Evolutionary conservation across 2,329 filamentous ascomycete species (phyloP).

Genomic region (Bretziella fagacearum): DNA sequence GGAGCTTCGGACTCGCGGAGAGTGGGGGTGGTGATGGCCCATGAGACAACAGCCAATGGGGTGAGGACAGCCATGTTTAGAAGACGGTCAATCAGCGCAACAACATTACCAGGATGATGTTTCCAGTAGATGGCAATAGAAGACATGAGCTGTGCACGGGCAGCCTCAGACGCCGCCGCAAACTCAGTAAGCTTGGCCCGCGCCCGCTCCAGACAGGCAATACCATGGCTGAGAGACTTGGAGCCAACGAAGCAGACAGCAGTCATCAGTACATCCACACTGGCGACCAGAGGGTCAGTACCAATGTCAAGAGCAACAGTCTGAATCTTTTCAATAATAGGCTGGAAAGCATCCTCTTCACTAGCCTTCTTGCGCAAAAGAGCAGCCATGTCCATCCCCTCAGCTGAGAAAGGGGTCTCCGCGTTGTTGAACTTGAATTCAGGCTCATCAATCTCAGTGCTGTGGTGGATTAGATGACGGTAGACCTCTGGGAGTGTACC

Average conservation of each 20-base stretch:
- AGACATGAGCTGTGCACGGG: conserved; percentile 73
- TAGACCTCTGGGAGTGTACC: conserved; percentile 80
- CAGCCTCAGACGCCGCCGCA: conserved; percentile 55
- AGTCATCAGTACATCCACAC: conserved; percentile 86
- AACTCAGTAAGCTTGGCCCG: conserved; percentile 75
- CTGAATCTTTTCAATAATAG: conserved; percentile 64
- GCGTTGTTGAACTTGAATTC: conserved; percentile 79
- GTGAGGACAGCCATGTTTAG: conserved; percentile 93
- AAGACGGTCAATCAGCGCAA: conserved; percentile 89
- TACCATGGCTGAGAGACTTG: conserved; percentile 88
- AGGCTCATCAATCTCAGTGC: conserved; percentile 89
- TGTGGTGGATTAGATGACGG: conserved; percentile 60
- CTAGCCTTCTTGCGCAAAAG: conserved; percentile 66
- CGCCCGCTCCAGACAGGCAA: conserved; percentile 88
- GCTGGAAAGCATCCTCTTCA: conserved; percentile 69
- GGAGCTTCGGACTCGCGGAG: conserved; percentile 32
- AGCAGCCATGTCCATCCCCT: conserved; percentile 66
- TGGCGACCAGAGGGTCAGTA: conserved; percentile 66
- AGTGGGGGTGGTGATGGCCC: conserved; percentile 51
- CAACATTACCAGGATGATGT: conserved; percentile 76
- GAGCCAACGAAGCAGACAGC: conserved; percentile 84
- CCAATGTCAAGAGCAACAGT: conserved; percentile 53
- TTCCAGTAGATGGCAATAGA: conserved; percentile 88
- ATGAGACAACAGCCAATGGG: conserved; percentile 70
- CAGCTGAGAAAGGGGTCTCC: conserved; percentile 61